Evolutionary conservation across 2,329 filamentous ascomycete species (phyloP).

Genomic region (Sporothrix luriei): DNA sequence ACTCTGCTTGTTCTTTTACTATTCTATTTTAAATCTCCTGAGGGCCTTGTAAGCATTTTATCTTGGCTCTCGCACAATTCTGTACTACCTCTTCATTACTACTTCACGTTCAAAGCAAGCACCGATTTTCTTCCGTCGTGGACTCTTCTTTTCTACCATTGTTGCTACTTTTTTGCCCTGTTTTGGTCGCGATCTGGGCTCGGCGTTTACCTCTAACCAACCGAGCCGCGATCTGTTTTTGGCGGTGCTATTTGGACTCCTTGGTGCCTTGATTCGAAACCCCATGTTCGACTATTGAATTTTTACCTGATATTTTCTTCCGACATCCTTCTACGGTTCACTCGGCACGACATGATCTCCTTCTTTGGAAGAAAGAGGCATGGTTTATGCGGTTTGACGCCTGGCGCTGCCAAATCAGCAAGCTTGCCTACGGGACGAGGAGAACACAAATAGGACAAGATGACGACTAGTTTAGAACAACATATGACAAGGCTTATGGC

Average conservation of each 20-base stretch:
- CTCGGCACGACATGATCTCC: neutral
- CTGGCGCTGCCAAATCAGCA: too few species aligned
- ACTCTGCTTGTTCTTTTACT: neutral
- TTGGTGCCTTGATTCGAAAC: neutral
- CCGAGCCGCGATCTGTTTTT: neutral
- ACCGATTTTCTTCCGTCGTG: conserved; percentile 1
- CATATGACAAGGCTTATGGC: neutral
- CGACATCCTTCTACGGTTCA: neutral
- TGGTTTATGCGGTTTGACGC: neutral
- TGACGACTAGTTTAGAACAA: neutral
- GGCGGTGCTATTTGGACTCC: neutral
- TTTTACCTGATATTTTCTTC: neutral
- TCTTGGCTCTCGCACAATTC: conserved; percentile 1
- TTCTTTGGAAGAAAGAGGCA: neutral
- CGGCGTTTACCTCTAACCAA: neutral
- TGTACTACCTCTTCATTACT: conserved; percentile 7
- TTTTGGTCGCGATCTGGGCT: neutral
- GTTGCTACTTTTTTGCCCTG: neutral
- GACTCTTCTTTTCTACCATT: neutral
- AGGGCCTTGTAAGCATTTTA: neutral
- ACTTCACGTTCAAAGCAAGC: neutral
- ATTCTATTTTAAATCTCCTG: conserved; percentile 13
- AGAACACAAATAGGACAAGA: neutral
- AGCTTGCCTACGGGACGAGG: neutral
- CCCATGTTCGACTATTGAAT: neutral